Base-by-base conservation (phyloP, 345 rosid genomes). In the Erucastrum elatum region DNA sequence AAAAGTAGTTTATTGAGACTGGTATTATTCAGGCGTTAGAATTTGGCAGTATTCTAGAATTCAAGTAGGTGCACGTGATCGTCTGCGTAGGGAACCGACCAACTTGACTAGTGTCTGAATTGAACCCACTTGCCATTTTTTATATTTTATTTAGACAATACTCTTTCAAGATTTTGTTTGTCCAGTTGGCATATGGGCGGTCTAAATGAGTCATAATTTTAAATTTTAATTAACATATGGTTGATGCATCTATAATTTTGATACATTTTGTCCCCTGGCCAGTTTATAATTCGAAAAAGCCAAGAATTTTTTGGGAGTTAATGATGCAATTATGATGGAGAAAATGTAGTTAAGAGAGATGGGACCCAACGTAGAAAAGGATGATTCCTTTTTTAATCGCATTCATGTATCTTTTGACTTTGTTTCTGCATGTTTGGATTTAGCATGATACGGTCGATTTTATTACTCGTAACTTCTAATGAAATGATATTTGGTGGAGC, bases 51-150 rank as follows among this genome's bases (percentile, higher is more conserved):
- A 72, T 66, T 72, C 39, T 53, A 59, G 29, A 72, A 68, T 73
- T 74, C 70, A 61, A 73, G 70, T 79, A 67, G 21, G 27, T 2
- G 82, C 82, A 79, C 82, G 82, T 79, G 82, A 79, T 79, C 21
- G 71, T 74, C 46, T 51, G 65, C 21, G 5, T 67, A n/a, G 33
- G 53, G 46, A 60, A 79, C 82, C 78, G 75, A 61, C 82, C 74
- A 79, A 34, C 64, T 73, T 79, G 78, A 79, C 82, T 74, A 68
- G 2, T 74, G 78, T 68, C 82, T 68, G 56, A 46, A 69, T 27
- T 60, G 12, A 53, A 39, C 13, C 33, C 74, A 73, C 82, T 79
- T 73, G 82, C 74, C n/a, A 66, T 55, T 77, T 68, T 64, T 70
- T 41, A 60, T 62, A 0, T 21, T 44, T 67, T 11, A 21, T 25